Evolutionary conservation across 2,329 filamentous ascomycete genomes (phyloP).

Genomic region (Ascochyta fabae): DNA sequence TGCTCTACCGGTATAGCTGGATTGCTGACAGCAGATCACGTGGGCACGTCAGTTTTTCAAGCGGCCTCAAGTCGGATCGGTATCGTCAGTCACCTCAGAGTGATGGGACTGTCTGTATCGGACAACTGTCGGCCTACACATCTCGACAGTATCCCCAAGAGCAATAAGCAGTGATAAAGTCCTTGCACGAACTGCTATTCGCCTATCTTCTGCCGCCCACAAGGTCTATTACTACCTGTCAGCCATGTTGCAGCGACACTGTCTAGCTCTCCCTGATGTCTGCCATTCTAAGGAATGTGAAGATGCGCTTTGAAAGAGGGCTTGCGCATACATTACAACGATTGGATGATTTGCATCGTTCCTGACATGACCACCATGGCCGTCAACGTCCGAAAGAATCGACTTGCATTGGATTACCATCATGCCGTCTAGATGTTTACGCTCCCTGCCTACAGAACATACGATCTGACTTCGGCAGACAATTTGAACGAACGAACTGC

Average conservation of each 20-base stretch:
- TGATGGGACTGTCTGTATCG: not conserved
- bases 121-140: not conserved
- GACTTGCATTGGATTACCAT: conserved; percentile 4
- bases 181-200: not conserved
- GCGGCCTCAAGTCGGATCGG: not conserved
- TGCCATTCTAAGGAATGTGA: conserved; percentile 1
- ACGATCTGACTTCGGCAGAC: not conserved
- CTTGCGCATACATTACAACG: not conserved
- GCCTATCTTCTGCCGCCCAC: not conserved
- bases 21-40: conserved; percentile 2
- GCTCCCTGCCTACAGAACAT: conserved; percentile 2
- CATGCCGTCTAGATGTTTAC: not conserved
- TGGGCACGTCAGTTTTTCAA: not conserved
- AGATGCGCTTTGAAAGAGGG: not conserved
- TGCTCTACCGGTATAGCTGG: not conserved
- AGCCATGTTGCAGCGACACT: not conserved
- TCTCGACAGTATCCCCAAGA: not conserved
- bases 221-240: not conserved
- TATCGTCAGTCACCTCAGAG: not conserved
- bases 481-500: not conserved
- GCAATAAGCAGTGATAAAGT: no score
- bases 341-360: not conserved
- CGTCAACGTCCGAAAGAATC: conserved; percentile 1
- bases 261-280: not conserved
- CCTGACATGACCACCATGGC: not conserved